phyloP scores from a whole-genome alignment of 78 protist species.

The Polysphondylium violaceum region DNA sequence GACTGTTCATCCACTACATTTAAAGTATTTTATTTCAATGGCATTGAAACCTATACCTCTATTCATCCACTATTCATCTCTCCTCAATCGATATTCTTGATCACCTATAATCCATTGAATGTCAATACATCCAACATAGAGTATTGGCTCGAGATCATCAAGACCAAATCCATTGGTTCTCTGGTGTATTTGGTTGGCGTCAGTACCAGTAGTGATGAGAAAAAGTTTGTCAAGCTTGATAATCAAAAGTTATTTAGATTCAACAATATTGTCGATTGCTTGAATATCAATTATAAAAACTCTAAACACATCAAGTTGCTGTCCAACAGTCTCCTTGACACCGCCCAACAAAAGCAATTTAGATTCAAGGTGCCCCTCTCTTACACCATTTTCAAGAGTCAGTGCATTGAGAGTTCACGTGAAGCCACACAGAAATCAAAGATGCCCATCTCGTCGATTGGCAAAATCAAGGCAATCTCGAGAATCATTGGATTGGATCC shows the following conservation, averaged over 20 bases:
- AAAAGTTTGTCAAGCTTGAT: not conserved
- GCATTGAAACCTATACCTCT: conserved; percentile 17
- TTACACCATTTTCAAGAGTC: conserved; percentile 24
- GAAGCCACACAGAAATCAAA: conserved; percentile 2
- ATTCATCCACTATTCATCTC: conserved; percentile 51
- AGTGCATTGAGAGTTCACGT: not conserved
- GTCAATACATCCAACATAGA: conserved; percentile 21
- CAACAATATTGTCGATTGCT: conserved; percentile 10
- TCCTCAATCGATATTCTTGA: conserved; percentile 53
- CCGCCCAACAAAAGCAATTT: conserved; percentile 18
- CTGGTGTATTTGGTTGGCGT: conserved; percentile 21
- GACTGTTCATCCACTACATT: conserved; percentile 14
- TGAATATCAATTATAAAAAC: conserved; percentile 11
- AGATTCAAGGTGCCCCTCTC: conserved; percentile 27
- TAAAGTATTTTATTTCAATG: conserved; percentile 37
- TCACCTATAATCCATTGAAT: conserved; percentile 22
- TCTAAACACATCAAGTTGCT: conserved; percentile 34
- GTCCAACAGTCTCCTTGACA: not conserved
- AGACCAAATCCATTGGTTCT: conserved; percentile 57
- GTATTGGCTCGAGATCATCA: conserved; percentile 69
- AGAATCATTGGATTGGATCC: conserved; percentile 23
- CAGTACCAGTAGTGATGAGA: conserved; percentile 15
- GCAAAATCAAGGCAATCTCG: not conserved
- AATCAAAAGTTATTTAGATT: conserved; percentile 7
- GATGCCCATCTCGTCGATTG: conserved; percentile 27